Base-by-base conservation (phyloP, 345 rosid genomes). In the Sisymbrium altissimum region DNA sequence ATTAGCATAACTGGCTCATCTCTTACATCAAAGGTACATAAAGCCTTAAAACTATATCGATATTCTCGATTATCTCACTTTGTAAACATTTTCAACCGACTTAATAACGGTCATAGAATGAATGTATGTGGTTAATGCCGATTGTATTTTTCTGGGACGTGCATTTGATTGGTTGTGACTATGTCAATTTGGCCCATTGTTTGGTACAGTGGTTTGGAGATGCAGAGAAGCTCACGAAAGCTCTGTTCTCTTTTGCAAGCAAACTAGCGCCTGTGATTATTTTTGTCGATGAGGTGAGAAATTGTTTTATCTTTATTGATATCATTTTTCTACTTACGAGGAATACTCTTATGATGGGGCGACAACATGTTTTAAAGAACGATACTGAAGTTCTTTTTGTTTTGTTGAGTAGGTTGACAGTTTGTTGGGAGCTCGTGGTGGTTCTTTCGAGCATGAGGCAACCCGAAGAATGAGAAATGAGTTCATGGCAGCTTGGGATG, bases 401-500 rank as follows among this genome's bases (percentile, higher is more conserved):
- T 10, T 40, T 43, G 40, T 60, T 6, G 68, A 53, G 29, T 72
- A 95, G 99, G 92, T 95, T 73, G 99, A 95, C 73, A 92, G 99
- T 82, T 81, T 95, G 81, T 88, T 95, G 13, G 99, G 99, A 65
- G 97, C 96, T 79, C 98, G 99, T 59, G 99, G 99, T 29, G 94
- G 98, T 78, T 83, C 96, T 41, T 86, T 72, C 67, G 99, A 95
- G 76, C 98, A 95, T 1, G 99, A 95, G 68, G 99, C 98, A 38
- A 95, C 99, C 38, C 86, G 99, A 80, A 86, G 99, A 82, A 95
- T 92, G 99, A 89, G 97, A 79, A 95, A 95, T 50, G 99, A 95
- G 79, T 95, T 95, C 75, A 95, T 95, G 99, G 93, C 99, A 50
- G 98, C 99, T 40, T 95, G 99, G 99, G 99, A 95, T 83, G 99